Conservation (phyloP, 1,139 yeast genomes). For the Candida tropicalis region DNA sequence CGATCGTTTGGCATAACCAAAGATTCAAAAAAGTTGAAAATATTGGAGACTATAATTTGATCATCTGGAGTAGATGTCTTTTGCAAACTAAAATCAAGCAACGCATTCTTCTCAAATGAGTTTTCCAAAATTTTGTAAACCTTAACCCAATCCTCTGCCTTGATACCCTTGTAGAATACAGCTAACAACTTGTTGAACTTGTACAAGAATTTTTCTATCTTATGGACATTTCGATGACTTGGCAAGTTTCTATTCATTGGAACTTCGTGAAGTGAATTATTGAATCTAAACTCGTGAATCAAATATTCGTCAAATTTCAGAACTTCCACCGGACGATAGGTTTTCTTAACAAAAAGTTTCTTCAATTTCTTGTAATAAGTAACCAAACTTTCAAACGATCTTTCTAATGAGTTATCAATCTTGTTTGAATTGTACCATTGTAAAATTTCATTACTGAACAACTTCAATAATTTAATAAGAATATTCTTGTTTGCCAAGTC, state of each 20-base stretch:
- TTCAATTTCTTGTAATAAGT: constrained; percentile 68
- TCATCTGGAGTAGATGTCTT: constrained; percentile 49
- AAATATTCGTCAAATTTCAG: constrained; percentile 44
- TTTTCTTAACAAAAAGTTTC: constrained; percentile 72
- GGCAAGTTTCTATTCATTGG: constrained; percentile 53
- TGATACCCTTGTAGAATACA: constrained; percentile 60
- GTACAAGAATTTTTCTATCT: constrained; percentile 60
- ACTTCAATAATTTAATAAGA: constrained; percentile 66
- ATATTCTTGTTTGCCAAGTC: constrained; percentile 62
- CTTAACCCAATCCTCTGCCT: constrained; percentile 78
- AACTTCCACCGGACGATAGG: constrained; percentile 66
- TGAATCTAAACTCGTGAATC: constrained; percentile 42
- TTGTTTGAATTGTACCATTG: constrained; percentile 68
- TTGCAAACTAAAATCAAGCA: constrained; percentile 61
- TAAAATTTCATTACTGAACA: constrained; percentile 68
- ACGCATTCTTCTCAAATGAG: constrained; percentile 53
- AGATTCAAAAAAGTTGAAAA: constrained; percentile 69
- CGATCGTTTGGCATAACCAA: constrained; percentile 49
- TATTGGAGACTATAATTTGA: constrained; percentile 63
- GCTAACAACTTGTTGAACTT: constrained; percentile 66
- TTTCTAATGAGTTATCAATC: constrained; percentile 42
- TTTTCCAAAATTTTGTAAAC: constrained; percentile 74
- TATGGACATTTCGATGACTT: constrained; percentile 45
- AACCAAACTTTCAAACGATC: constrained; percentile 52
- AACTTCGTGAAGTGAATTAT: constrained; percentile 46